Conservation (phyloP, 768 basidiomycete genomes). For the Trichaptum fuscoviolaceum region DNA sequence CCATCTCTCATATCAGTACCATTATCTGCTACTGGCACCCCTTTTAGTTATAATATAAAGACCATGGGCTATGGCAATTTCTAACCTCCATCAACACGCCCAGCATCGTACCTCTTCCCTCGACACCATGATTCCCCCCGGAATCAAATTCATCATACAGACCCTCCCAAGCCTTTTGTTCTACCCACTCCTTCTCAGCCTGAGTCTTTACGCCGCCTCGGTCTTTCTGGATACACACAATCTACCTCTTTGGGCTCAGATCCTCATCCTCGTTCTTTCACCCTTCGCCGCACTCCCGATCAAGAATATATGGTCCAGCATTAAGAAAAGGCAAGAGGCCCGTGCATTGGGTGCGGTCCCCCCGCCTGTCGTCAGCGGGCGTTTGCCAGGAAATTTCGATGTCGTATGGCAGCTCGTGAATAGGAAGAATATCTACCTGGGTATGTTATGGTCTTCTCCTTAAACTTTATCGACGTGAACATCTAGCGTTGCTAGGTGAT, state of each 20-base stretch:
- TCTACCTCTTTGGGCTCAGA: neutral
- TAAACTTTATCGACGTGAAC: conserved; percentile 37
- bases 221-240: neutral
- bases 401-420: conserved; percentile 30
- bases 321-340: conserved; percentile 33
- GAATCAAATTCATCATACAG: neutral
- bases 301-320: conserved; percentile 13
- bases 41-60: too few species aligned
- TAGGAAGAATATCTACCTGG: conserved; percentile 43
- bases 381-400: conserved; percentile 41
- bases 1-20: too few species aligned
- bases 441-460: conserved; percentile 37
- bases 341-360: conserved; percentile 41
- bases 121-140: neutral
- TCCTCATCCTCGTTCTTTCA: neutral
- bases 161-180: neutral
- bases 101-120: neutral
- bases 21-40: too few species aligned
- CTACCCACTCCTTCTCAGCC: neutral
- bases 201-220: neutral
- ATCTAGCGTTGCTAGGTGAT: conserved; percentile 35
- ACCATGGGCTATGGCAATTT: too few species aligned
- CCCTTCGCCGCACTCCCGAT: neutral
- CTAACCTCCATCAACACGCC: too few species aligned
- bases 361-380: conserved; percentile 34